Conservation (phyloP, 208 protist genomes). For the Acanthamoeba triangularis region DNA sequence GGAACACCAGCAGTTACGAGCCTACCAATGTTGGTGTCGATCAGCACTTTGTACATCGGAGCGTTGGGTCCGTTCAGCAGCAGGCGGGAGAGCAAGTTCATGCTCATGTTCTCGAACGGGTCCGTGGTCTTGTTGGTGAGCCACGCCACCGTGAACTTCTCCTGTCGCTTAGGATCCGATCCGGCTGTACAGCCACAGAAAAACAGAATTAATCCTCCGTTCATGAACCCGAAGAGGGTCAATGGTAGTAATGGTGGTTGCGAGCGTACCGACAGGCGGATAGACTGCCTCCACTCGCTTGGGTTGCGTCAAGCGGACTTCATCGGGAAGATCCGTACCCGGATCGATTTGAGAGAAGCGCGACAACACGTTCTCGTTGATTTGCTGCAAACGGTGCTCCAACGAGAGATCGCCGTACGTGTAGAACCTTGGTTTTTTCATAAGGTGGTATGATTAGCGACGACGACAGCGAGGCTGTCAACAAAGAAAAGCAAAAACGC, state of each 20-base stretch:
- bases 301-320: constrained; percentile 10
- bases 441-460: neutral
- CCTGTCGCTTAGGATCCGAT: constrained; percentile 38
- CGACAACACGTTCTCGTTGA: constrained; percentile 50
- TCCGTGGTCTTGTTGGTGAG: constrained; percentile 77
- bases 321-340: constrained; percentile 51
- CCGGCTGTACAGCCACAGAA: constrained; percentile 29
- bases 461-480: too few species aligned
- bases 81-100: constrained; percentile 80
- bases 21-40: constrained; percentile 81
- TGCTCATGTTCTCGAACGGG: constrained; percentile 79
- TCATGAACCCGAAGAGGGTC: neutral
- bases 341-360: constrained; percentile 58
- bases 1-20: neutral
- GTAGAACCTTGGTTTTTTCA: constrained; percentile 54
- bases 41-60: constrained; percentile 85
- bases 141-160: constrained; percentile 77
- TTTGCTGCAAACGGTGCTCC: constrained; percentile 13
- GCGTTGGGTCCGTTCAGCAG: constrained; percentile 82
- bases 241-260: neutral
- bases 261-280: constrained; percentile 28
- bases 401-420: constrained; percentile 68
- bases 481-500: too few species aligned
- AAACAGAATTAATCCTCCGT: neutral
- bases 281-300: constrained; percentile 36